A percentile compares a stretch with the other conserved stretches of the same genome.
These are phyloP conservation scores for Xylariaceae sp. DNA, from an alignment of 2,329 filamentous ascomycete genomes.

Conservation along the genomic window DNA sequence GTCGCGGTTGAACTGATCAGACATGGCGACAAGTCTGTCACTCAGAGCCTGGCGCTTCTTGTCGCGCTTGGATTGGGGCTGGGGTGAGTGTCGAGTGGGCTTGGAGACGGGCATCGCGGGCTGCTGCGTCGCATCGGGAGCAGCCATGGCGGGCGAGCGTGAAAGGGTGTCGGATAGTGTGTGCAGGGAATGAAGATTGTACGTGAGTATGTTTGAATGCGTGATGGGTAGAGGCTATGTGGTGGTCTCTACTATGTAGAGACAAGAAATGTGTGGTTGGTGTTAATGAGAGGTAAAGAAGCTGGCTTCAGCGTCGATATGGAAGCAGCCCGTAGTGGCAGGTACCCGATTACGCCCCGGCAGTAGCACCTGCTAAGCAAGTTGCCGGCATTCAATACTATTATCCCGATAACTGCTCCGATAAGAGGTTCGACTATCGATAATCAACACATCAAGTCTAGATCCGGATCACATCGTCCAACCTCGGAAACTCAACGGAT, in stretches of 20 bases:
- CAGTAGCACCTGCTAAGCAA: too few species aligned
- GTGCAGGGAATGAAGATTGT: neutral
- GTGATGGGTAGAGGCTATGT: neutral
- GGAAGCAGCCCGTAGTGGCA: too few species aligned
- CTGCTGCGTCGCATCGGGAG: constrained; percentile 18
- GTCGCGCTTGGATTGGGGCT: constrained; percentile 52
- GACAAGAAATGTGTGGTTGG: neutral
- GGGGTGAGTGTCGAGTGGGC: constrained; percentile 21
- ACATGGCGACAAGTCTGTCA: constrained; percentile 74
- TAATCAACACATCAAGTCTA: too few species aligned
- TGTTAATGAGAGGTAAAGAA: neutral
- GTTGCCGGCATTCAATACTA: too few species aligned
- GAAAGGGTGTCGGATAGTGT: neutral
- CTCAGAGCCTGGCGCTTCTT: constrained; percentile 81
- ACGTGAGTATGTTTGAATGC: neutral
- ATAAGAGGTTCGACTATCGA: too few species aligned
- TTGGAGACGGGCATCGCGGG: constrained; percentile 16
- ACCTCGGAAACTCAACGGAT: too few species aligned
- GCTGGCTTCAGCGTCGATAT: neutral
- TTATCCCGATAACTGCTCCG: too few species aligned
- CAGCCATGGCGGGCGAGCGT: constrained; percentile 15
- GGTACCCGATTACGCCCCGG: too few species aligned
- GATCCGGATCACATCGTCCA: too few species aligned
- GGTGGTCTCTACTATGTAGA: neutral
- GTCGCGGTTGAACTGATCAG: constrained; percentile 74